These are phyloP conservation scores for Pythium plurisporium DNA, from an alignment of 352 stramenopile species.

Conservation along the genomic window DNA sequence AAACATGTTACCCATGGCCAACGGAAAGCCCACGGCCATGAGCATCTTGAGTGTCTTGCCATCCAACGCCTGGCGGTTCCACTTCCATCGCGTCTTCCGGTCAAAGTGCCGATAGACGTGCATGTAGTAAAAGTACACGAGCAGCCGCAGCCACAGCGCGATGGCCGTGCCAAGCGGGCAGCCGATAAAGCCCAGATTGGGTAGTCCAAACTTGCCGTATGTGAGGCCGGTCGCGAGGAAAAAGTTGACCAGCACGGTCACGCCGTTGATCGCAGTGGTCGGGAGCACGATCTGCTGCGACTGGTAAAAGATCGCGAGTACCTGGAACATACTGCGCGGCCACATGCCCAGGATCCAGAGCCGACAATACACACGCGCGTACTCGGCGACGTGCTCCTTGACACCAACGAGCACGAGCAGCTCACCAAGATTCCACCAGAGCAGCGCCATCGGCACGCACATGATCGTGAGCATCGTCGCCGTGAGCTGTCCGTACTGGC, in stretches of 20 bases:
- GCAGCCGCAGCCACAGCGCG: slow-evolving; percentile 43
- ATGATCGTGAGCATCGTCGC: slow-evolving; percentile 53
- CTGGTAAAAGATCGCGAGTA: slow-evolving; percentile 76
- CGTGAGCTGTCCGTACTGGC: slow-evolving; percentile 59
- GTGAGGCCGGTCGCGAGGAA: slow-evolving; percentile 60
- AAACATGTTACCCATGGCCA: slow-evolving; percentile 59
- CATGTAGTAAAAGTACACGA: slow-evolving; percentile 68
- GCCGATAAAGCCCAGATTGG: slow-evolving; percentile 65
- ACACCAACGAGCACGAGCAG: slow-evolving; percentile 46
- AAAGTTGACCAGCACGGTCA: slow-evolving; percentile 49
- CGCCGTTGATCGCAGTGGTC: slow-evolving; percentile 52
- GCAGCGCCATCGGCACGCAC: slow-evolving; percentile 58
- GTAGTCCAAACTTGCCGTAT: slow-evolving; percentile 51
- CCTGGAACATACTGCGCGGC: slow-evolving; percentile 78
- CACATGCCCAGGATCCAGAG: slow-evolving; percentile 69
- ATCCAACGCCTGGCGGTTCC: slow-evolving; percentile 38
- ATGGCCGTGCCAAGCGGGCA: slow-evolving; percentile 66
- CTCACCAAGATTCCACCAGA: slow-evolving; percentile 74
- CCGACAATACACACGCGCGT: slow-evolving; percentile 56
- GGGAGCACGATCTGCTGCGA: slow-evolving; percentile 80
- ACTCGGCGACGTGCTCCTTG: slow-evolving; percentile 32
- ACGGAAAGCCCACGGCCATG: slow-evolving; percentile 46
- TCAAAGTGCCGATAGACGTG: slow-evolving; percentile 59
- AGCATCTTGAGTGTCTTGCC: slow-evolving; percentile 39
- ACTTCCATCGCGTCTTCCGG: slow-evolving; percentile 43